A percentile compares a stretch with the other conserved stretches of the same genome.
These are phyloP conservation scores for Dictyostelium intermedium DNA, from an alignment of 78 protist species.

Conservation along the genomic window DNA sequence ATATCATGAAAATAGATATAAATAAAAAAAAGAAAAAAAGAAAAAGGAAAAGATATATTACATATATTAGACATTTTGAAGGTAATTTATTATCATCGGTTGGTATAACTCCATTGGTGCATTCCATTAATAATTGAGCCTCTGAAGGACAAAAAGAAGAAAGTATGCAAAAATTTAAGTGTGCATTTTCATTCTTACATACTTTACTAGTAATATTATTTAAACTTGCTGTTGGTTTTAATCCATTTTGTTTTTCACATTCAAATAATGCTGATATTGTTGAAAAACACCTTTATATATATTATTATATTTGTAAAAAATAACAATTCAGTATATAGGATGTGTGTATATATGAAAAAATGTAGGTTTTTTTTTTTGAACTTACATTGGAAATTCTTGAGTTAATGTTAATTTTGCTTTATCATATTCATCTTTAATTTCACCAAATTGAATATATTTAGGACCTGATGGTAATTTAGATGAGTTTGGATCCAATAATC, in stretches of 20 bases:
- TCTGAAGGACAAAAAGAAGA: constrained; percentile 48
- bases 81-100: neutral
- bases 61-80: neutral
- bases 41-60: neutral
- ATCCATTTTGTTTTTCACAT: constrained; percentile 3
- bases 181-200: constrained; percentile 20
- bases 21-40: neutral
- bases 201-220: neutral
- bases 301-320: no score
- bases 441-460: constrained; percentile 24
- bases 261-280: constrained; percentile 4
- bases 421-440: constrained; percentile 56
- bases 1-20: neutral
- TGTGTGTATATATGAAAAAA: no score
- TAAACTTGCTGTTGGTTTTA: neutral
- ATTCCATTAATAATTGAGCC: constrained; percentile 2
- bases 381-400: constrained; percentile 10
- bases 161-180: constrained; percentile 45
- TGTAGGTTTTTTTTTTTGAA: no score
- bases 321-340: no score
- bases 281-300: constrained; percentile 8
- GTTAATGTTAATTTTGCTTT: constrained; percentile 16
- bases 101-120: constrained; percentile 25
- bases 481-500: neutral
- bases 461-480: neutral